A percentile compares a stretch with the other conserved stretches of the same genome.
These are phyloP conservation scores for Byssoonygena ceratinophila DNA, from an alignment of 2,329 filamentous ascomycete species.

Conservation along the genomic window DNA sequence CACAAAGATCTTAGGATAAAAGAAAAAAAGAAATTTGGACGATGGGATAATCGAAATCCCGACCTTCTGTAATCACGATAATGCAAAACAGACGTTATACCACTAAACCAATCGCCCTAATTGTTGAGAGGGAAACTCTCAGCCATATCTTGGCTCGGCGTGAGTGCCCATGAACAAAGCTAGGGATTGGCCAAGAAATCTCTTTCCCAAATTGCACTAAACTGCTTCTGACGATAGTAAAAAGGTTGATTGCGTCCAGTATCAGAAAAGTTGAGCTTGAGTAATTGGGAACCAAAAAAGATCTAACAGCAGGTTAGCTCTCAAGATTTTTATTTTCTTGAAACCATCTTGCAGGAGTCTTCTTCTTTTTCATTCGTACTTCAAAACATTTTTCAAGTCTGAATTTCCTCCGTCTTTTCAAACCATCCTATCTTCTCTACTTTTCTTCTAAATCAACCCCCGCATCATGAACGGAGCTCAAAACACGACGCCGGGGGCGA, in stretches of 20 bases:
- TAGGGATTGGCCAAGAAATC: neutral
- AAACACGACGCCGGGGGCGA: neutral
- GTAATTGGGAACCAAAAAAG: neutral
- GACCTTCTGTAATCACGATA: slow-evolving; percentile 17
- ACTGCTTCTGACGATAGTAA: neutral
- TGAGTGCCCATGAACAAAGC: no score
- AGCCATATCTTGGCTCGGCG: neutral
- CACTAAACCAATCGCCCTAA: slow-evolving; percentile 16
- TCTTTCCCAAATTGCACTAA: neutral
- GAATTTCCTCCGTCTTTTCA: neutral
- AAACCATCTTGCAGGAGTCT: no score
- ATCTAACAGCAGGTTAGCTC: no score
- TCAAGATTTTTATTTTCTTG: no score
- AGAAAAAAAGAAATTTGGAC: slow-evolving; percentile 14
- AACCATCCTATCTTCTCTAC: slow-evolving; percentile 2
- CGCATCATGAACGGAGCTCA: slow-evolving; percentile 24
- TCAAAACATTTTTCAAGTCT: no score
- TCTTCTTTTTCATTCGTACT: no score
- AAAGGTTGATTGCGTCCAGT: slow-evolving; percentile 5
- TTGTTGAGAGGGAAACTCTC: neutral
- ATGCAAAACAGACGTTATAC: slow-evolving; percentile 17
- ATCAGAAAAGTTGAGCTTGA: slow-evolving; percentile 6
- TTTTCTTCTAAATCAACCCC: slow-evolving; percentile 9
- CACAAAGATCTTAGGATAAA: no score
- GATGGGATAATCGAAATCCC: slow-evolving; percentile 19